phyloP scores from a whole-genome alignment of 176 grass and related monocot species.

The Oryza glaberrima region DNA sequence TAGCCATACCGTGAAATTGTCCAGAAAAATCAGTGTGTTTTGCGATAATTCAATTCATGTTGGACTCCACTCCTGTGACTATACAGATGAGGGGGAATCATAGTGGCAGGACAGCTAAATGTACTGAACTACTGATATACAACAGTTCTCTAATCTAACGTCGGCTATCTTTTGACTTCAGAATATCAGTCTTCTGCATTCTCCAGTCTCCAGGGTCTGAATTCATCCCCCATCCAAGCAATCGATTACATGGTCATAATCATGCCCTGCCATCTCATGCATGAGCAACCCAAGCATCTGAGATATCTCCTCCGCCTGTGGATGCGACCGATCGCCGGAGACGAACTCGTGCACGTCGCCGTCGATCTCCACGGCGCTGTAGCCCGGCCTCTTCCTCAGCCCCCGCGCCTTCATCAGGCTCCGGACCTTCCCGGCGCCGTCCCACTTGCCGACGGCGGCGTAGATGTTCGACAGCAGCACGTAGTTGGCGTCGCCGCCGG shows the following conservation, averaged over 20 bases:
- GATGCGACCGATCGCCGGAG: constrained; percentile 53
- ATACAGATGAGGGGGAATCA: neutral
- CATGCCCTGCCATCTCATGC: constrained; percentile 42
- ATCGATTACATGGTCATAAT: neutral
- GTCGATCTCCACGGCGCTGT: constrained; percentile 60
- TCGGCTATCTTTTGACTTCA: neutral
- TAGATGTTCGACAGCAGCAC: constrained; percentile 82
- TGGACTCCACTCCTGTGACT: neutral
- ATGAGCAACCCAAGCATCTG: constrained; percentile 55
- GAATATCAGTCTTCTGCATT: neutral
- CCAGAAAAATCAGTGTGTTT: neutral
- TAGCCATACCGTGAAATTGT: neutral
- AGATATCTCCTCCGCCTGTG: constrained; percentile 37
- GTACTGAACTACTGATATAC: neutral
- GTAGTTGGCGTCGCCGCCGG: constrained; percentile 60
- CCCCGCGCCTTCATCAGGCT: constrained; percentile 57
- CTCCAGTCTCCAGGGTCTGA: neutral
- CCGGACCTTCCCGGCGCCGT: constrained; percentile 51
- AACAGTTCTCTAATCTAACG: neutral
- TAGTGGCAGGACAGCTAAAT: neutral
- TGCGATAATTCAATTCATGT: neutral
- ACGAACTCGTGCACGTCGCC: constrained; percentile 66
- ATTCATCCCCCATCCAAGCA: constrained; percentile 18
- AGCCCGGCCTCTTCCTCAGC: constrained; percentile 62
- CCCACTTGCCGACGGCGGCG: constrained; percentile 56